Evolutionary conservation across 257 asterid genomes (phyloP).

Genomic region (Hygrophila difformis): DNA sequence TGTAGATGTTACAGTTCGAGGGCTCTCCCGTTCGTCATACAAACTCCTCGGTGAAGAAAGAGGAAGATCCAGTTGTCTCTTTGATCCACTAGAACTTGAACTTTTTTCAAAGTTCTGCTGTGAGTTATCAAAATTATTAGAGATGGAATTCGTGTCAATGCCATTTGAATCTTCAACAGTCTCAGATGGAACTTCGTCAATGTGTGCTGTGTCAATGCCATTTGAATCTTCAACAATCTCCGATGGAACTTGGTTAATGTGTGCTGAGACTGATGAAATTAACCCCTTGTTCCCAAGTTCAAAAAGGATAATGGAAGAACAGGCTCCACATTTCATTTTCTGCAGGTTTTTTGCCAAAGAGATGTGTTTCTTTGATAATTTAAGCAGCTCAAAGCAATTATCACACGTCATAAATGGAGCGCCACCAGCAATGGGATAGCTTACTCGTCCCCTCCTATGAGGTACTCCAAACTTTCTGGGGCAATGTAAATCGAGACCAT

Average conservation of each 20-base stretch:
- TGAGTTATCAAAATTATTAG: slow-evolving; percentile 35
- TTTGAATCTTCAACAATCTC: slow-evolving; percentile 38
- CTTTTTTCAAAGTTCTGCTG: slow-evolving; percentile 31
- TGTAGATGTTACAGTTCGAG: slow-evolving; percentile 23
- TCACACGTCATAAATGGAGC: slow-evolving; percentile 85
- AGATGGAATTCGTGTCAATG: slow-evolving; percentile 25
- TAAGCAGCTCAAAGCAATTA: slow-evolving; percentile 75
- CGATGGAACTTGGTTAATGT: slow-evolving; percentile 33
- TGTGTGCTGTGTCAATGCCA: slow-evolving; percentile 42
- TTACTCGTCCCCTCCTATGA: slow-evolving; percentile 28
- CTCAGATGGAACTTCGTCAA: slow-evolving; percentile 38
- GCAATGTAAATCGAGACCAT: slow-evolving; percentile 31
- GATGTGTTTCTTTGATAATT: slow-evolving; percentile 42
- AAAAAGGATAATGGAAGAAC: slow-evolving; percentile 59
- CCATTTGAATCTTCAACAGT: slow-evolving; percentile 38
- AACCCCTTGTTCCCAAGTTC: slow-evolving; percentile 47
- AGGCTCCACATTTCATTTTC: slow-evolving; percentile 76
- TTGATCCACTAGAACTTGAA: slow-evolving; percentile 33
- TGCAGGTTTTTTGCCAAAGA: slow-evolving; percentile 33
- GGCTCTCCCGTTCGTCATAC: slow-evolving; percentile 41
- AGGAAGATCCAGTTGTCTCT: slow-evolving; percentile 35
- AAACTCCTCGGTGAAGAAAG: slow-evolving; percentile 42
- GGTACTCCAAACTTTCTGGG: slow-evolving; percentile 38
- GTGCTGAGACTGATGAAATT: slow-evolving; percentile 38
- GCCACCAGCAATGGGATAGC: slow-evolving; percentile 72